Percentiles rank a stretch among this genome's conserved stretches.
Conservation (phyloP, 2,329 filamentous ascomycete species). For the Blastomyces parvus region DNA sequence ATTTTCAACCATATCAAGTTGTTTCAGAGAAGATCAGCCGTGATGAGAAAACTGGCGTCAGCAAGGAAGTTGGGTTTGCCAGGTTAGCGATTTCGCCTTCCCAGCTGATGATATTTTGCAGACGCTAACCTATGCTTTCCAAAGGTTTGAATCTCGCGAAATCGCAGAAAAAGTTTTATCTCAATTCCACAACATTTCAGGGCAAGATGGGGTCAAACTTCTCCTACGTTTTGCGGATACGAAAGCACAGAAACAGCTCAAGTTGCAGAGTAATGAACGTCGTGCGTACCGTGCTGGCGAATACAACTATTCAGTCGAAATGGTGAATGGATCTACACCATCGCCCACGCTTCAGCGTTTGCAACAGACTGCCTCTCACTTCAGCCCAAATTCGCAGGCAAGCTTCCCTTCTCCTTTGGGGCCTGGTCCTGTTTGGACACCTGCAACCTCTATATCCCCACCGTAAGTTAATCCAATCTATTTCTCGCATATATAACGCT, state of each 20-base stretch:
- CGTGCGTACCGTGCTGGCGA: conserved; percentile 94
- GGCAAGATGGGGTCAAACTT: conserved; percentile 70
- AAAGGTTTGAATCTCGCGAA: conserved; percentile 78
- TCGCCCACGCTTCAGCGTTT: conserved; percentile 36
- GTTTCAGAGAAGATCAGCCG: conserved; percentile 92
- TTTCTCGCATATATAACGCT: conserved; percentile 16
- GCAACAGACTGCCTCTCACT: conserved; percentile 31
- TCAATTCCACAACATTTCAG: conserved; percentile 72
- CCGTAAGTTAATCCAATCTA: conserved; percentile 29
- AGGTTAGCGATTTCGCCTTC: conserved; percentile 49
- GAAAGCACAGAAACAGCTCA: conserved; percentile 89
- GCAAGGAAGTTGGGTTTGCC: conserved; percentile 94
- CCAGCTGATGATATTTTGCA: conserved; percentile 8
- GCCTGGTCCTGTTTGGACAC: conserved; percentile 36
- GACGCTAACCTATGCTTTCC: conserved; percentile 15
- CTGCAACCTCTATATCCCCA: conserved; percentile 41
- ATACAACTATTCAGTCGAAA: conserved; percentile 57
- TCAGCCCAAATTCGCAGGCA: conserved; percentile 35
- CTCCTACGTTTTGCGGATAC: conserved; percentile 97
- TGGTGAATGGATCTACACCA: conserved; percentile 37
- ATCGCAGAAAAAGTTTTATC: conserved; percentile 83
- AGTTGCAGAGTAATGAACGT: conserved; percentile 88
- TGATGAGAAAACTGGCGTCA: conserved; percentile 74
- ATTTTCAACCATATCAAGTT: conserved; percentile 50
- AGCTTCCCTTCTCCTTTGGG: conserved; percentile 37